Evolutionary conservation across 2,329 filamentous ascomycete genomes (phyloP).

Genomic region (Lachnellula occidentalis): DNA sequence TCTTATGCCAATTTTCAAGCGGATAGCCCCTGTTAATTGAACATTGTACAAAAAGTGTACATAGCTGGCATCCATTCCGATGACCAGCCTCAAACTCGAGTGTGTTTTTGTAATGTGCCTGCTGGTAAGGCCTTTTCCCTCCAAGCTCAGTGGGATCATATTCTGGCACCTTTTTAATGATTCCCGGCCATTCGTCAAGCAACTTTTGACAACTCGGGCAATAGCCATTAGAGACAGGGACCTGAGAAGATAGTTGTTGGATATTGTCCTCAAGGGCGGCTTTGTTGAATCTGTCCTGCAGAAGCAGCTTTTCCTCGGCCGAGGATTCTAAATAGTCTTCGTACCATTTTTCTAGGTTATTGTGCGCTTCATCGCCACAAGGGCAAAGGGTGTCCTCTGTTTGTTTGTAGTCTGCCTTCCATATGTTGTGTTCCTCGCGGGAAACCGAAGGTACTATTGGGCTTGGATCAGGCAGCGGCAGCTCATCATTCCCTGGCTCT

Average conservation of each 20-base stretch:
- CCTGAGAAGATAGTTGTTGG: not conserved
- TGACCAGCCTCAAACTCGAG: not conserved
- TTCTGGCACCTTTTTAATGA: not conserved
- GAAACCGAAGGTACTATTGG: not conserved
- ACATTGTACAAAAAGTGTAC: constrained; percentile 1
- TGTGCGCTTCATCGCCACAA: constrained; percentile 1
- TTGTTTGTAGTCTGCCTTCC: not conserved
- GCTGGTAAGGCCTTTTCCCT: not conserved
- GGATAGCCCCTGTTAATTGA: not conserved
- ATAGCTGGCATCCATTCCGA: not conserved
- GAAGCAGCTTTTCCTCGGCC: not conserved
- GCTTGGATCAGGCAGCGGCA: not conserved
- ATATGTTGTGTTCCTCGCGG: not conserved
- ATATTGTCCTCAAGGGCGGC: not conserved
- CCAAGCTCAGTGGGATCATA: not conserved
- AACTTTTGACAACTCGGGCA: constrained; percentile 4
- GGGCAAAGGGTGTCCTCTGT: not conserved
- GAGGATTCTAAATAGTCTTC: not conserved
- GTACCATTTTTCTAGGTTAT: not conserved
- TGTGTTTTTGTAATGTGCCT: not conserved
- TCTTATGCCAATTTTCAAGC: not conserved
- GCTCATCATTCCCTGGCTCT: too few relatives aligned
- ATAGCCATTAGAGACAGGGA: not conserved
- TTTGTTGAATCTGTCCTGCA: constrained; percentile 1
- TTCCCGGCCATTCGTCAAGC: constrained; percentile 1